Conservation (phyloP, 2,329 filamentous ascomycete genomes). For the Capronia coronata region DNA sequence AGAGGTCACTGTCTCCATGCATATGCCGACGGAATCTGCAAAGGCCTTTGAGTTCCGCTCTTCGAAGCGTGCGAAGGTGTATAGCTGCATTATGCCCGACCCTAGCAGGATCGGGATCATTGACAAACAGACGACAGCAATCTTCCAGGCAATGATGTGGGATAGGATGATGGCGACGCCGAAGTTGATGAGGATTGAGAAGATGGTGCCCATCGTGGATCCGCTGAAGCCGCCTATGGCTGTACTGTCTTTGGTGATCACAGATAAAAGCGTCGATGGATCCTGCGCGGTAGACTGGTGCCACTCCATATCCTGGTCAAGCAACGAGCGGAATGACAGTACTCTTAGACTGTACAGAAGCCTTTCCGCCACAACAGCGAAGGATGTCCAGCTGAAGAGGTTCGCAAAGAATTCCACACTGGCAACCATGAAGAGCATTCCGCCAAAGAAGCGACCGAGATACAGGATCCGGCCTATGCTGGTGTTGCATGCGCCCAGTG, state of each 20-base stretch:
- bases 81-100: slow-evolving; percentile 62
- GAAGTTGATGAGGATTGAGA: slow-evolving; percentile 55
- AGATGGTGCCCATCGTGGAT: slow-evolving; percentile 20
- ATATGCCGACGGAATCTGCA: slow-evolving; percentile 46
- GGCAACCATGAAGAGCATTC: slow-evolving; percentile 56
- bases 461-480: slow-evolving; percentile 42
- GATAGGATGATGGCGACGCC: slow-evolving; percentile 61
- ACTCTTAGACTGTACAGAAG: slow-evolving; percentile 18
- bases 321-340: slow-evolving; percentile 23
- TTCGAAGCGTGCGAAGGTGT: slow-evolving; percentile 54
- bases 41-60: slow-evolving; percentile 48
- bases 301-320: slow-evolving; percentile 46
- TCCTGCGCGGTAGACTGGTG: slow-evolving; percentile 60
- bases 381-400: slow-evolving; percentile 47
- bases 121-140: slow-evolving; percentile 64
- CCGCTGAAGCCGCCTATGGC: slow-evolving; percentile 57
- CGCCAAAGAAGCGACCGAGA: slow-evolving; percentile 49
- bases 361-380: slow-evolving; percentile 21
- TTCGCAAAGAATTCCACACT: slow-evolving; percentile 57
- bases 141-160: slow-evolving; percentile 68
- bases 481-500: slow-evolving; percentile 49
- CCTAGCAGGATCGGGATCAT: slow-evolving; percentile 63
- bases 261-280: slow-evolving; percentile 56
- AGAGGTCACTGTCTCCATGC: slow-evolving; percentile 47
- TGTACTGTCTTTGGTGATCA: slow-evolving; percentile 64